Base-by-base conservation (phyloP, 495 filamentous ascomycete genomes). In the Lindgomyces ingoldianus region DNA sequence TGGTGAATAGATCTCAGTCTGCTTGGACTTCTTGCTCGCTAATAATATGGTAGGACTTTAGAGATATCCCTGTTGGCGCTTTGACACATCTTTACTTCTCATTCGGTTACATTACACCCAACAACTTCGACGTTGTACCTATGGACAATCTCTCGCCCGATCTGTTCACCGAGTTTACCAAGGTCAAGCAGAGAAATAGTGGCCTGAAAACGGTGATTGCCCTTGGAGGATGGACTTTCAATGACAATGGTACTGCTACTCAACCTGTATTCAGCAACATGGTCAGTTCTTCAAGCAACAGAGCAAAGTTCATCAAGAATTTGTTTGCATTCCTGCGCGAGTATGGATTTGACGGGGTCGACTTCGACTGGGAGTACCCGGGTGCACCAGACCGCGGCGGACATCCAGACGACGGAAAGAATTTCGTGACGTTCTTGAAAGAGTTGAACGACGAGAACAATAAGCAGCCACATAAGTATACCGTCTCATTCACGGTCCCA, bases 361-460 rank as follows among this genome's bases (percentile, higher is more conserved):
- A 47, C 21, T 8, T 47, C n/a, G 44, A 47, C 44, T 47, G 44
- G 44, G 33, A 39, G 33, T 39, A 39, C 14, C 33, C 33, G 6
- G 33, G 33, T 14, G 33, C 33, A 6, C 29, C 65, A n/a, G 79
- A 81, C 1, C 76, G 81, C 4, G 71, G 76, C 12, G 81, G 82
- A 0, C 42, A 49, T 0, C 36, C 47, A 4, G 73, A 50, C 9
- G 83, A 85, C 62, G 72, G 39, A 6, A 64, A 45, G 0, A 84
- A 84, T 56, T 79, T 75, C 61, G 73, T 77, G 0, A 21, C n/a
- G 0, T 69, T 85, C 2, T 36, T 84, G 9, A 72, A 73, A 27
- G 78, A 82, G 47, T 68, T 85, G 65, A 46, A 73, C 12, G 54
- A 60, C 1, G 72, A 67, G 0, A 76, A 77, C 26, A 77, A 30